Evolutionary conservation across 495 filamentous ascomycete species (phyloP), one percentile per base, ranked within the genome.

Genomic region (Daldinia grandis): DNA sequence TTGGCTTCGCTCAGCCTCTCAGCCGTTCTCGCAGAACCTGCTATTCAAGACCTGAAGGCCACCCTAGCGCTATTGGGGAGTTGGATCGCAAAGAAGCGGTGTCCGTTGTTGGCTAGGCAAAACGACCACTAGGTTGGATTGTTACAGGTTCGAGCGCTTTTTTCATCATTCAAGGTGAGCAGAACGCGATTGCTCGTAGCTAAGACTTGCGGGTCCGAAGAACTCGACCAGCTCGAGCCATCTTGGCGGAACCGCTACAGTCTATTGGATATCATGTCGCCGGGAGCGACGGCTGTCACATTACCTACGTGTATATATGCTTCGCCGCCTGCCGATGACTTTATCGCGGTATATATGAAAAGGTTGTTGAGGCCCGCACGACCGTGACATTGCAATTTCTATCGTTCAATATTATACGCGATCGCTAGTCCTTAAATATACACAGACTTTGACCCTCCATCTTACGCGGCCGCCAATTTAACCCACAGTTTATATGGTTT

Each of bases 251-350:
- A 19, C 51, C 57, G 25, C 38, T 38, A 17, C 51, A 60, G 62
- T 40, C 24, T 69, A 73, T 69, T 73, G 65, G 70, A 62, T 50
- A 56, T 57, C 55, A 42, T 56, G 56, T 60, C 54, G 50, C 47
- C 33, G 55, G 64, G 59, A 64, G 19, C 5, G 12, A 57, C n/a
- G 30, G 28, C 58, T 35, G 61, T 31, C 53, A 42, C 30, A 53
- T n/a, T 8, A 28, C 60, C 33, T 61, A 65, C 62, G 57, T 69
- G 42, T 53, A 56, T 65, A 65, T 60, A 58, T 69, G 58, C 63
- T 50, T 54, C 24, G 63, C 58, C 63, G 59, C 59, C 25, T 50
- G 55, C 64, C 57, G 62, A 68, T 49, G 31, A 56, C 17, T 47
- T n/a, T 21, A 14, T 59, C 24, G 42, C 27, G n/a, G 2, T 38